These are phyloP conservation scores for Myrmaecium sp. DNA, from an alignment of 2,329 filamentous ascomycete species.

Conservation along the genomic window DNA sequence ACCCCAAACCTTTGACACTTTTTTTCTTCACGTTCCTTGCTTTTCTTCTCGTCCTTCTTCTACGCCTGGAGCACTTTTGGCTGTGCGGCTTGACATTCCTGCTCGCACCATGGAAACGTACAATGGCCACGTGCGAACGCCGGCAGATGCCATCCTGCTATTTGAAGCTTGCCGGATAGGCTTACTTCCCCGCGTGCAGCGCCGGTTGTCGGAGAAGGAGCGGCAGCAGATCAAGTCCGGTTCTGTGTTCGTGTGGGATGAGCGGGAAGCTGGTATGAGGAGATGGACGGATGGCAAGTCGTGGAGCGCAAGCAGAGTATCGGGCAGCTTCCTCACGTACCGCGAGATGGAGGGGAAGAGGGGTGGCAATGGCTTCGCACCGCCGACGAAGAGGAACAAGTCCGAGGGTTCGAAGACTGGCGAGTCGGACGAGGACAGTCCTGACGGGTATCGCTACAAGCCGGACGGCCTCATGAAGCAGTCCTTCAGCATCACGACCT, in stretches of 20 bases:
- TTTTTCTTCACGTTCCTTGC: too few relatives aligned
- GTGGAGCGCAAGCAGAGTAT: slow-evolving; percentile 95
- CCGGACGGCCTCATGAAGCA: slow-evolving; percentile 98
- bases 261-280: slow-evolving; percentile 93
- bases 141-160: slow-evolving; percentile 91
- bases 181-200: slow-evolving; percentile 76
- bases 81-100: too few relatives aligned
- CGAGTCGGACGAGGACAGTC: slow-evolving; percentile 61
- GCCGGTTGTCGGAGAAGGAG: slow-evolving; percentile 89
- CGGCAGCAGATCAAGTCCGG: slow-evolving; percentile 89
- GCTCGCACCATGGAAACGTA: slow-evolving; percentile 93
- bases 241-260: slow-evolving; percentile 99
- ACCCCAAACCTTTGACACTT: too few relatives aligned
- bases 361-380: slow-evolving; percentile 54
- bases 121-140: slow-evolving; percentile 85
- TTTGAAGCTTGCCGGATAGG: slow-evolving; percentile 92
- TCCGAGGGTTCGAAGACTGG: slow-evolving; percentile 61
- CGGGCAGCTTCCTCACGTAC: slow-evolving; percentile 93
- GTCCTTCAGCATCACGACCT: slow-evolving; percentile 96
- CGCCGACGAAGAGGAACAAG: slow-evolving; percentile 29
- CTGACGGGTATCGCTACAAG: slow-evolving; percentile 38
- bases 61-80: too few relatives aligned
- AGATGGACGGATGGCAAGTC: slow-evolving; percentile 98
- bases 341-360: slow-evolving; percentile 98
- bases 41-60: too few relatives aligned